phyloP scores from a whole-genome alignment of 2,329 filamentous ascomycete genomes.

The Botrytis tulipae region DNA sequence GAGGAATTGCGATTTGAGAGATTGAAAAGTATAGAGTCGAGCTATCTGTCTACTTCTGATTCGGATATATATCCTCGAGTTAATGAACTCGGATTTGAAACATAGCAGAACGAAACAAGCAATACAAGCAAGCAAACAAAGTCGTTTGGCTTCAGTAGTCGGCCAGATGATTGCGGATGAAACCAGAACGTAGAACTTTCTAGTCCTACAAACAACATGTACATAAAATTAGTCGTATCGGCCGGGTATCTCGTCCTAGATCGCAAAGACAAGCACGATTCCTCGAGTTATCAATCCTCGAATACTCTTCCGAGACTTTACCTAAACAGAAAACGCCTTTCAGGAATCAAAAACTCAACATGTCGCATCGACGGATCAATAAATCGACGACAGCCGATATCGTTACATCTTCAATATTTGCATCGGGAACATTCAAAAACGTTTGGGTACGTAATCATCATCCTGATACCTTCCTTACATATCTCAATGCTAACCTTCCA shows the following conservation, averaged over 20 bases:
- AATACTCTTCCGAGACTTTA: neutral
- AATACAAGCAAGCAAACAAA: neutral
- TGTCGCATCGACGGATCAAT: neutral
- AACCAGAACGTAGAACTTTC: neutral
- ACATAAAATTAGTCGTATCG: neutral
- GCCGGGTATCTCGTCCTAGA: neutral
- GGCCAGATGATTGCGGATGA: neutral
- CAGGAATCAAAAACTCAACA: neutral
- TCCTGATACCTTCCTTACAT: no score
- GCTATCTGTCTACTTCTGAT: neutral
- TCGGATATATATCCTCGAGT: neutral
- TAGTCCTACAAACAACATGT: neutral
- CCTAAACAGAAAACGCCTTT: neutral
- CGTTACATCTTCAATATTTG: slow-evolving; percentile 1
- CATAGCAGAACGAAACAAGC: neutral
- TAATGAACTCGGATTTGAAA: neutral
- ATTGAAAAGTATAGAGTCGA: neutral
- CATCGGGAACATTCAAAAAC: slow-evolving; percentile 20
- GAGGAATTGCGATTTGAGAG: neutral
- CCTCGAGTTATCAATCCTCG: neutral
- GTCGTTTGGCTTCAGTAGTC: neutral
- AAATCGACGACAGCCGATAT: neutral
- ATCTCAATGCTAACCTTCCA: neutral
- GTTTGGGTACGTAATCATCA: slow-evolving; percentile 9
- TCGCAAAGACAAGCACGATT: neutral